Evolutionary conservation across 257 asterid genomes (phyloP).

Genomic region (Verbascum thapsus): DNA sequence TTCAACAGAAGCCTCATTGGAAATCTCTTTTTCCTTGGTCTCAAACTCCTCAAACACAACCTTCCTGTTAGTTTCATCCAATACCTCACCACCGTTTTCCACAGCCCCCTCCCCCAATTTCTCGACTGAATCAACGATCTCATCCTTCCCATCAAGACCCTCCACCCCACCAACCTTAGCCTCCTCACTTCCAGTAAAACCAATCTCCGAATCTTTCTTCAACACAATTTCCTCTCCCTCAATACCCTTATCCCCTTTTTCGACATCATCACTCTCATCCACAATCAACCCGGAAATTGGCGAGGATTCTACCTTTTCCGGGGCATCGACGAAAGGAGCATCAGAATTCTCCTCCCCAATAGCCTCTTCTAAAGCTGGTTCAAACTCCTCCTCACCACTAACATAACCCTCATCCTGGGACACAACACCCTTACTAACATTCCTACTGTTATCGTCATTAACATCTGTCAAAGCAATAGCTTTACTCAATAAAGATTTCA

Average conservation of each 20-base stretch:
- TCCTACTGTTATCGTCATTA: conserved; percentile 25
- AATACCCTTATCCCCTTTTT: conserved; percentile 33
- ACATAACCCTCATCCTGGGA: conserved; percentile 57
- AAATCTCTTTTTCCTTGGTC: conserved; percentile 19
- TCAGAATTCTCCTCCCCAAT: conserved; percentile 32
- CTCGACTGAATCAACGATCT: conserved; percentile 25
- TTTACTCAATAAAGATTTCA: conserved; percentile 34
- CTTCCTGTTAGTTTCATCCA: conserved; percentile 22
- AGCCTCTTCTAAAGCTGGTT: conserved; percentile 29
- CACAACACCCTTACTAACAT: conserved; percentile 35
- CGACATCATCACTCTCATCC: conserved; percentile 48
- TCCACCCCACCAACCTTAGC: too few relatives aligned
- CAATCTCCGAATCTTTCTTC: too few relatives aligned
- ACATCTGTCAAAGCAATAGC: conserved; percentile 15
- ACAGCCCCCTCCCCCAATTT: conserved; percentile 26
- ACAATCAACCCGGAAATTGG: conserved; percentile 35
- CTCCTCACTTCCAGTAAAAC: too few relatives aligned
- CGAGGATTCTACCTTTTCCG: conserved; percentile 30
- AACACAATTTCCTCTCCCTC: too few relatives aligned
- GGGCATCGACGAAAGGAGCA: conserved; percentile 34
- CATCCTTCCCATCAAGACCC: neutral
- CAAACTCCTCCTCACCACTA: conserved; percentile 72
- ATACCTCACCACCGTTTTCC: conserved; percentile 20
- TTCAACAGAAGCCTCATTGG: conserved; percentile 20
- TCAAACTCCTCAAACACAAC: conserved; percentile 15